Percentiles rank a stretch among this genome's conserved stretches.
Evolutionary conservation across 306 rosid genomes (phyloP).

Genomic region (Prunus padus): DNA sequence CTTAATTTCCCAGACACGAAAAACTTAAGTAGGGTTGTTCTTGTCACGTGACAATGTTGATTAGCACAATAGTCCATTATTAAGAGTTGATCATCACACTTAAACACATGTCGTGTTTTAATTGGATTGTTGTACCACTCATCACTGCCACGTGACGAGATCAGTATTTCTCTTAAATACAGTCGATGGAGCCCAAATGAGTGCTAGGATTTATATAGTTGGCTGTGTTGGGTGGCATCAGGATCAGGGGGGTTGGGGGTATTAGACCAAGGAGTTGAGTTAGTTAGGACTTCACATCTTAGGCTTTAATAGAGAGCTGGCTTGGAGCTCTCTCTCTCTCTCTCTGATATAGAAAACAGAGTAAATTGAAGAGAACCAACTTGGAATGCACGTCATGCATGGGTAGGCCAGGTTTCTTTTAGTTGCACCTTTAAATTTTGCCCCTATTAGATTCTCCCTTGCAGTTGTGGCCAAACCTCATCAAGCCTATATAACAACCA

Average conservation of each 20-base stretch:
- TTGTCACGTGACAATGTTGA: background rate
- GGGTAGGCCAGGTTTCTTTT: conserved; percentile 38
- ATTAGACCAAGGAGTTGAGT: conserved; percentile 17
- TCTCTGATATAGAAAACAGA: background rate
- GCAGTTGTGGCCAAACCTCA: conserved; percentile 32
- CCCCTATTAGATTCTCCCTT: conserved; percentile 28
- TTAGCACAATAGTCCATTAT: background rate
- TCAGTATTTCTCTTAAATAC: background rate
- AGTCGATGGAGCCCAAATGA: conserved; percentile 9
- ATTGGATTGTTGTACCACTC: background rate
- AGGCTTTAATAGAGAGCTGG: conserved; percentile 24
- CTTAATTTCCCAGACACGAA: background rate
- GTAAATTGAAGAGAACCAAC: conserved; percentile 33
- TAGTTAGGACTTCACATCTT: conserved; percentile 38
- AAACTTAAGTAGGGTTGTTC: background rate
- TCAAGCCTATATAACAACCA: conserved; percentile 56
- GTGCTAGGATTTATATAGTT: conserved; percentile 15
- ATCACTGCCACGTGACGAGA: background rate
- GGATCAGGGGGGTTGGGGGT: conserved; percentile 26
- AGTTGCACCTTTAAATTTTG: conserved; percentile 32
- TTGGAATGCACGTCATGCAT: conserved; percentile 52
- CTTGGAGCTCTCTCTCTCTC: conserved; percentile 6
- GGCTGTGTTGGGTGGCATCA: conserved; percentile 32
- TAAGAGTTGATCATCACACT: background rate
- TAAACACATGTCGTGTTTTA: background rate